A percentile compares a stretch with the other conserved stretches of the same genome.
phyloP scores from a whole-genome alignment of 352 stramenopile genomes.

The Pythium chondricola region DNA sequence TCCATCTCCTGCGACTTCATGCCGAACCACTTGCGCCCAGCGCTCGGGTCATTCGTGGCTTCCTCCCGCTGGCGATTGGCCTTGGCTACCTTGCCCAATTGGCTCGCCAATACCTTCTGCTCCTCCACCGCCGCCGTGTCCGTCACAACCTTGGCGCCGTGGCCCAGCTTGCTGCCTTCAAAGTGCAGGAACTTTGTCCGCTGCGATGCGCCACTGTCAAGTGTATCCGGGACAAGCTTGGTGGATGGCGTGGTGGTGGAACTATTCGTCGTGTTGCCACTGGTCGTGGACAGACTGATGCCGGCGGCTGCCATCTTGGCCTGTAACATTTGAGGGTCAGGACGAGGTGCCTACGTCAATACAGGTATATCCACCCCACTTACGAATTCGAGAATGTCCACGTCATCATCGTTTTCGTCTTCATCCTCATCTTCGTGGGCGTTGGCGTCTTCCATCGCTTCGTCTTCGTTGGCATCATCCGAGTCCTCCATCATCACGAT shows the following conservation, averaged over 20 bases:
- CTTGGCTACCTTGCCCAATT: conserved; percentile 33
- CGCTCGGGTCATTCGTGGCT: conserved; percentile 40
- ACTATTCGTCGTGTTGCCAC: neutral
- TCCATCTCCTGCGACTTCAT: conserved; percentile 89
- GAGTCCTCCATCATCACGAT: conserved; percentile 40
- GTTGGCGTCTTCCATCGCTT: conserved; percentile 5
- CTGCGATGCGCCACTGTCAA: conserved; percentile 63
- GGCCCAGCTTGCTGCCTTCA: conserved; percentile 25
- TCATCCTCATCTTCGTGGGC: conserved; percentile 9
- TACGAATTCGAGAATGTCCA: conserved; percentile 51
- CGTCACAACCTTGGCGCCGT: conserved; percentile 31
- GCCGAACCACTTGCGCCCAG: conserved; percentile 87
- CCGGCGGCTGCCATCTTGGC: conserved; percentile 19
- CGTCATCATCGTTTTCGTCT: conserved; percentile 24
- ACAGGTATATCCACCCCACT: too few species aligned
- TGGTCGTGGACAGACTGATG: conserved; percentile 13
- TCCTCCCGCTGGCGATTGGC: conserved; percentile 48
- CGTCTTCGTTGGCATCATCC: conserved; percentile 28
- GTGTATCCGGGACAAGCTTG: conserved; percentile 15
- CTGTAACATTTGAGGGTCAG: too few species aligned
- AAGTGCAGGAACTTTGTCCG: conserved; percentile 45
- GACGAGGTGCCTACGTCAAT: too few species aligned
- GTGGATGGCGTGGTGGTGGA: neutral
- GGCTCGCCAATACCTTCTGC: conserved; percentile 28
- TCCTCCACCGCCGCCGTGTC: conserved; percentile 46